Percentiles rank a stretch among this genome's conserved stretches.
These are phyloP conservation scores for Saccharomycopsis sp. DNA, from an alignment of 805 yeast genomes.

Conservation along the genomic window DNA sequence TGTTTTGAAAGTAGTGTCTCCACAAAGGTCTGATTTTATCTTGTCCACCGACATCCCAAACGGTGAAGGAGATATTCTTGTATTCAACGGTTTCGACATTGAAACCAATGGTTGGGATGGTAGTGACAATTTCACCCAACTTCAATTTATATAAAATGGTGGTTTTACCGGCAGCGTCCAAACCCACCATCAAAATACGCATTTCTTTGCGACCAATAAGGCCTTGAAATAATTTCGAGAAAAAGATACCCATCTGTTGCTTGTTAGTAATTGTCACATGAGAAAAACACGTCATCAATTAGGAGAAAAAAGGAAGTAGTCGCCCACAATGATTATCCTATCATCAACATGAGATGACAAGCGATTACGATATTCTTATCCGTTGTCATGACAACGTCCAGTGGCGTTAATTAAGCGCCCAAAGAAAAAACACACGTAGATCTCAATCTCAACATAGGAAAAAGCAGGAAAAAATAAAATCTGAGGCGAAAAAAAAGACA, in stretches of 20 bases:
- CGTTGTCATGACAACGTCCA: too few relatives aligned
- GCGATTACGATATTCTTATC: too few relatives aligned
- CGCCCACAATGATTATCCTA: not conserved
- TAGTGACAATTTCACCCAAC: slow-evolving; percentile 92
- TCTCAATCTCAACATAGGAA: not conserved
- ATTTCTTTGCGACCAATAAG: slow-evolving; percentile 96
- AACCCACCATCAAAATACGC: slow-evolving; percentile 97
- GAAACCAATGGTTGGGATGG: slow-evolving; percentile 96
- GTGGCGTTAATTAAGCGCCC: not conserved
- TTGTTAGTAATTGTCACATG: too few relatives aligned
- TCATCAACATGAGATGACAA: too few relatives aligned
- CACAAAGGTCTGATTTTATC: slow-evolving; percentile 97
- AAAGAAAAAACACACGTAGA: not conserved
- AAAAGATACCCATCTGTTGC: slow-evolving; percentile 79
- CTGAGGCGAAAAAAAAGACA: not conserved
- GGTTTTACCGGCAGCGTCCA: slow-evolving; percentile 98
- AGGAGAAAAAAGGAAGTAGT: not conserved
- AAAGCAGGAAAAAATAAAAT: not conserved
- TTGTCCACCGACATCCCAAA: slow-evolving; percentile 99
- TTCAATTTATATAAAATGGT: slow-evolving; percentile 92
- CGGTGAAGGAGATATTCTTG: slow-evolving; percentile 93
- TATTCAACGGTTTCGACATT: slow-evolving; percentile 96
- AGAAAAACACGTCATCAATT: not conserved
- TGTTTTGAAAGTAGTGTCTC: slow-evolving; percentile 98
- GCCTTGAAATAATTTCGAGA: slow-evolving; percentile 90